These are phyloP conservation scores for Diutina neorugosa DNA, from an alignment of 1,139 yeast genomes.

Conservation along the genomic window DNA sequence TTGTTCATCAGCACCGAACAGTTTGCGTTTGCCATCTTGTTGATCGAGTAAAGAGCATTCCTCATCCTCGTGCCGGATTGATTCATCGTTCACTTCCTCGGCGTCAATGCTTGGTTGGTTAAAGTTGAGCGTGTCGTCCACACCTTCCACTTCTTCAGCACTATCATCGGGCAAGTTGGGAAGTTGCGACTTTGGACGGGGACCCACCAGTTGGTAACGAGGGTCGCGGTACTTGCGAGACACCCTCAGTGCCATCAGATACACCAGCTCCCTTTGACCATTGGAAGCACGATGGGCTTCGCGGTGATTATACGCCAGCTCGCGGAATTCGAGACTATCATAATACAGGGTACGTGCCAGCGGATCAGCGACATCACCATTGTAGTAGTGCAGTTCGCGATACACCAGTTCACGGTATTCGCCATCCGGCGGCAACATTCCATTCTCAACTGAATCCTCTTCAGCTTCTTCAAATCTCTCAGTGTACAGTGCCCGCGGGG, in stretches of 20 bases:
- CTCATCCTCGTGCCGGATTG: neutral
- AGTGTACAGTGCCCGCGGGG: neutral
- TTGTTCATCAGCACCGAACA: neutral
- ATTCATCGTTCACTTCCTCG: neutral
- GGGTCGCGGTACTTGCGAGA: neutral
- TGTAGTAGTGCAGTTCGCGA: neutral
- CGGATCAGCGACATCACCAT: neutral
- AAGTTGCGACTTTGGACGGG: constrained; percentile 1
- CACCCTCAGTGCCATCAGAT: neutral
- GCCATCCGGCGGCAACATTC: too few species aligned
- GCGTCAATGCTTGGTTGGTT: neutral
- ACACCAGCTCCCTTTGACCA: neutral
- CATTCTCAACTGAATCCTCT: constrained; percentile 8
- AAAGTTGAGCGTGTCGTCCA: neutral
- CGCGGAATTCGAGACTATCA: neutral
- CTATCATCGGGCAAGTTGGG: constrained; percentile 1
- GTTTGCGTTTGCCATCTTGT: neutral
- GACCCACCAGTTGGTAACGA: neutral
- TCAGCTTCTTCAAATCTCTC: constrained; percentile 13
- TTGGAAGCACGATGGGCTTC: neutral
- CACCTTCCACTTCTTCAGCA: neutral
- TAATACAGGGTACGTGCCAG: neutral
- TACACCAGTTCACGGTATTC: constrained; percentile 3
- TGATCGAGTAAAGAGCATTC: neutral
- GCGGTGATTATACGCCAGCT: neutral